Percentiles rank a stretch among this genome's conserved stretches.
Evolutionary conservation across 2,329 filamentous ascomycete species (phyloP).

Genomic region (Fusarium cyanostomum): DNA sequence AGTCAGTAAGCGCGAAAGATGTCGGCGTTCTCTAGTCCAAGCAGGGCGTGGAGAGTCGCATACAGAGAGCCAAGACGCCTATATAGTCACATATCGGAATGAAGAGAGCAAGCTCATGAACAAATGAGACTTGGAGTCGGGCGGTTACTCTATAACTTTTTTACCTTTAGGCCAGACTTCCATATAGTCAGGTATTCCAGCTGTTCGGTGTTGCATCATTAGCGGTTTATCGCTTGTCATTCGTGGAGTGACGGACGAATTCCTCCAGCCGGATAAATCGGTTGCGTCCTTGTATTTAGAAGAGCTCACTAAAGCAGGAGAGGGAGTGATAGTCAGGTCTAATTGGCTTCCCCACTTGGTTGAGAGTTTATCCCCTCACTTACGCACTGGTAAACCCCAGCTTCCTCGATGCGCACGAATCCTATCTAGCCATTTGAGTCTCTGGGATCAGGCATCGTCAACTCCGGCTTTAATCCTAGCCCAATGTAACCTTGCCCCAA

Average conservation of each 20-base stretch:
- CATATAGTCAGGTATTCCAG: neutral
- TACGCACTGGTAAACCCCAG: neutral
- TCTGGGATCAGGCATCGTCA: neutral
- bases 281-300: neutral
- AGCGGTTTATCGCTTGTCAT: neutral
- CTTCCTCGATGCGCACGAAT: conserved; percentile 28
- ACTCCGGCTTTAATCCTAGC: neutral
- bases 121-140: neutral
- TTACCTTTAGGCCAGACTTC: neutral
- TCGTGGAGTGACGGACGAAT: neutral
- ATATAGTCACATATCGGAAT: neutral
- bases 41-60: neutral
- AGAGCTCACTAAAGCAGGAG: neutral
- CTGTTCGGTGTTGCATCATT: neutral
- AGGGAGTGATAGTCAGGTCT: neutral
- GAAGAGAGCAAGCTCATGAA: neutral
- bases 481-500: conserved; percentile 14
- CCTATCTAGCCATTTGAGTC: neutral
- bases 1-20: neutral
- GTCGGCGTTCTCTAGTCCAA: neutral
- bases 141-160: neutral
- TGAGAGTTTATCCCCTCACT: neutral
- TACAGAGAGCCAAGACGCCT: neutral
- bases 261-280: conserved; percentile 4
- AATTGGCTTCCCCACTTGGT: neutral